Base-by-base conservation (phyloP, 148 eudicot genomes). In the Rhododendron henanense region DNA sequence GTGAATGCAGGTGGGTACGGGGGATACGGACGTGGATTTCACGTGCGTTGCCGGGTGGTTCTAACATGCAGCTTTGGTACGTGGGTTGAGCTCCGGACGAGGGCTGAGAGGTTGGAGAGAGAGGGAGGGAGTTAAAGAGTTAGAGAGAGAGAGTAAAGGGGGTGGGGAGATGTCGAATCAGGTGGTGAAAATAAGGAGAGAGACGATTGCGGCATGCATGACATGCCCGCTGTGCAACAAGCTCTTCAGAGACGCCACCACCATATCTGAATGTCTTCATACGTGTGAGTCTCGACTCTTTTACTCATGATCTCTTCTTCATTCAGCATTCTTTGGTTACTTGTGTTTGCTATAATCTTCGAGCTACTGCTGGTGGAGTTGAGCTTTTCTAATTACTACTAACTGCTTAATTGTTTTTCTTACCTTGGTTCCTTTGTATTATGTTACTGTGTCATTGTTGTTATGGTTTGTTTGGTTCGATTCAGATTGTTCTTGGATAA, bases 251-350 rank as follows among this genome's bases (percentile, higher is more conserved):
- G 91, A 94, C 21, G 94, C 96, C 80, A 94, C 96, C 28, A 94
- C 99, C 21, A 93, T 95, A 63, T 93, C 95, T 19, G 95, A 95
- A 73, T 96, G 99, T 39, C 98, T 96, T 84, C 99, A 96, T 87
- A 96, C 99, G 67, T 96, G 98, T 96, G 87, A 86, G 94, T 88
- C 44, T 71, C 83, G 23, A 59, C 31, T 65, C 82, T 81, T 31
- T 28, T 39, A 16, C 41, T 74, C 50, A 8, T 59, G 21, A 59
- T 28, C 76, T 33, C 23, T 50, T 50, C 5, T 19, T 39, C 77
- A 78, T 73, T 83, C 44, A 50, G 82, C 47, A 53, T 77, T 78
- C 45, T 86, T 82, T 63, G 21, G 73, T 8, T 65, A 2, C 33
- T 25, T 65, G 4, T n/a, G 25, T 33, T 33, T 33, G 16, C 41